A percentile compares a stretch with the other conserved stretches of the same genome.
Evolutionary conservation across 2,329 filamentous ascomycete species (phyloP).

Genomic region (Alternaria novae-zelandiae): DNA sequence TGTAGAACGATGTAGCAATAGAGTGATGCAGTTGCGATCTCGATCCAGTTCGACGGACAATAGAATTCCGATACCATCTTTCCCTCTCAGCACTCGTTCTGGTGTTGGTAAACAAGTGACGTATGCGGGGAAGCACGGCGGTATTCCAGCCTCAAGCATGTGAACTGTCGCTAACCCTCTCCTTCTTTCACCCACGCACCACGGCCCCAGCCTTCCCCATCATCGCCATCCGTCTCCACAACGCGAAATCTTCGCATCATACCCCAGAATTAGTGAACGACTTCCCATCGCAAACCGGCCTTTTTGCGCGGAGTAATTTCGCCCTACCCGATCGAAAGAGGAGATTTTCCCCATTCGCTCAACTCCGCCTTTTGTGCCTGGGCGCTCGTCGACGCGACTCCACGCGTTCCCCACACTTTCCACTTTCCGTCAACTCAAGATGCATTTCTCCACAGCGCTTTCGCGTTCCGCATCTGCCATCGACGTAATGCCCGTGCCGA

Average conservation of each 20-base stretch:
- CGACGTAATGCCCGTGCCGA: neutral
- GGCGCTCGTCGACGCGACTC: constrained; percentile 3
- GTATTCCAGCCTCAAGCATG: neutral
- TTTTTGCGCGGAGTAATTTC: constrained; percentile 1
- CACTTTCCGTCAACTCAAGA: constrained; percentile 18
- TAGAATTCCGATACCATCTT: neutral
- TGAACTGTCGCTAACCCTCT: neutral
- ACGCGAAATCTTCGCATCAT: neutral
- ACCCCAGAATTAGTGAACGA: neutral
- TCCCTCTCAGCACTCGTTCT: neutral
- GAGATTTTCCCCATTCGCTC: constrained; percentile 31
- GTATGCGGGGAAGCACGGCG: constrained; percentile 5
- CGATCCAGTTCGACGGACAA: neutral
- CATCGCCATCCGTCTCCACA: neutral
- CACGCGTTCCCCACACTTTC: constrained; percentile 23
- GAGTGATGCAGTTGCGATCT: neutral
- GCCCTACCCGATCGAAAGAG: constrained; percentile 11
- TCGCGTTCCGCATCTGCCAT: neutral
- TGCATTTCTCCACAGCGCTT: constrained; percentile 19
- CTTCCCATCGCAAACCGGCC: neutral
- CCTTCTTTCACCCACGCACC: neutral
- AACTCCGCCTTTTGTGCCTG: neutral
- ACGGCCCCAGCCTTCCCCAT: neutral
- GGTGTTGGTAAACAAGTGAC: constrained; percentile 4
- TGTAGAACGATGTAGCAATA: neutral